Evolutionary conservation across 352 stramenopile genomes (phyloP), one percentile per base, ranked within the genome.

Genomic region (Pythium utonaiense): DNA sequence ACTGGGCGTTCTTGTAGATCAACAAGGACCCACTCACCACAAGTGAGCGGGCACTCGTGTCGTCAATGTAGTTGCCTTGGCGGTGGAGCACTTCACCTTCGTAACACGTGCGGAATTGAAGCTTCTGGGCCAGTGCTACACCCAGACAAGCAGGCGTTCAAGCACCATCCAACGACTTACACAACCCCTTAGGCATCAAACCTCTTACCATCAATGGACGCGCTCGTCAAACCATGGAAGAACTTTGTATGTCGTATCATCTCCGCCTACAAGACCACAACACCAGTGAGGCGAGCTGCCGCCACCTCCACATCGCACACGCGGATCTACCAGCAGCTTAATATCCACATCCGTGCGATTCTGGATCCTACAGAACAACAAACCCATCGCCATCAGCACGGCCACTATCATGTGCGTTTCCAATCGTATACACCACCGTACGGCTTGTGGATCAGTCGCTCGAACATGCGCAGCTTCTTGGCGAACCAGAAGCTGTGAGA

Each of bases 11-110:
- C 25, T 53, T 62, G 53, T 81, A 86, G 17, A 79, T 58, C 27
- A 80, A 49, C 1, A 86, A 25, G 5, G 76, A 86, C 10, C 73
- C 76, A 14, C 53, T 60, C 1, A 86, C 47, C 14, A 83, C 73
- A 16, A 82, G 41, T n/a, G 69, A 80, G n/a, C 67, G 64, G 0
- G 62, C 71, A 45, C 73, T 73, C 1, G 51, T 63, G n/a, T 80
- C 71, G 16, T 65, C 21, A n/a, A 83, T 73, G 3, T 30, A 34
- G 51, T 74, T 67, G 19, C 73, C 76, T 51, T 83, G 76, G 1
- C 59, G 63, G 57, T 74, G 78, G 13, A 85, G 41, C 19, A 75
- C 50, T 53, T 85, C 73, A 6, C 76, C 76, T 28, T 83, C 76
- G 28, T 78, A 64, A 14, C 64, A 64, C 1, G 64, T 69, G 16